Evolutionary conservation across 179 eudicot species (phyloP).

Genomic region (Spinacia oleracea): DNA sequence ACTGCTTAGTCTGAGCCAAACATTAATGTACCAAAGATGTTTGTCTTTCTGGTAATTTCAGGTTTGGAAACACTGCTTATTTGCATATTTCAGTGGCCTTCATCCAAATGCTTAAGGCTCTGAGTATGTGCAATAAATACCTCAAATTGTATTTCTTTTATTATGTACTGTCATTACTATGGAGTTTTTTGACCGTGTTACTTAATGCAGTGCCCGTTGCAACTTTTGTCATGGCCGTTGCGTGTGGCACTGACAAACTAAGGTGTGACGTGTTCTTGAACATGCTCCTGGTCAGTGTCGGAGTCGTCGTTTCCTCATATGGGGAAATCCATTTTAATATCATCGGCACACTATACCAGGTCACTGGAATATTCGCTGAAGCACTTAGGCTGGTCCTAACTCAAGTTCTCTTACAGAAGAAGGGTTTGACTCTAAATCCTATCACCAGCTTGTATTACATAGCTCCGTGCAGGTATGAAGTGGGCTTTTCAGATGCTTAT

Average conservation of each 20-base stretch:
- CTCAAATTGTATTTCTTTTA: conserved; percentile 1
- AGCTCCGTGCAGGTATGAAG: conserved; percentile 94
- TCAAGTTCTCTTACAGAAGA: conserved; percentile 97
- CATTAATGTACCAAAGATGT: conserved; percentile 6
- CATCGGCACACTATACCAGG: conserved; percentile 92
- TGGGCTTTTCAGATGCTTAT: neutral
- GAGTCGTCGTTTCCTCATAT: conserved; percentile 93
- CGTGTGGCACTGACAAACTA: conserved; percentile 94
- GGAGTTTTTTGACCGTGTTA: conserved; percentile 6
- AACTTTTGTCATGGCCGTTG: conserved; percentile 90
- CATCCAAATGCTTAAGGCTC: conserved; percentile 98
- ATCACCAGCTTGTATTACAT: conserved; percentile 98
- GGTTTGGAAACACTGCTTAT: conserved; percentile 98
- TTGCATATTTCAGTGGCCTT: conserved; percentile 95
- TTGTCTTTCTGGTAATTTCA: conserved; percentile 35
- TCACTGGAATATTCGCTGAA: conserved; percentile 94
- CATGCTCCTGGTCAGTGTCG: conserved; percentile 97
- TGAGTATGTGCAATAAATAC: conserved; percentile 57
- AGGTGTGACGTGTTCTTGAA: conserved; percentile 91
- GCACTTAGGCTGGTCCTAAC: conserved; percentile 95
- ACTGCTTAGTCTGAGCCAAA: neutral
- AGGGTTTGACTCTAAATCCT: conserved; percentile 95
- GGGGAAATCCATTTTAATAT: conserved; percentile 97
- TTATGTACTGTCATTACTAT: neutral
- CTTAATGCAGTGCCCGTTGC: conserved; percentile 96